Evolutionary conservation across 768 basidiomycete genomes (phyloP).

Genomic region (Termitomyces sp.): DNA sequence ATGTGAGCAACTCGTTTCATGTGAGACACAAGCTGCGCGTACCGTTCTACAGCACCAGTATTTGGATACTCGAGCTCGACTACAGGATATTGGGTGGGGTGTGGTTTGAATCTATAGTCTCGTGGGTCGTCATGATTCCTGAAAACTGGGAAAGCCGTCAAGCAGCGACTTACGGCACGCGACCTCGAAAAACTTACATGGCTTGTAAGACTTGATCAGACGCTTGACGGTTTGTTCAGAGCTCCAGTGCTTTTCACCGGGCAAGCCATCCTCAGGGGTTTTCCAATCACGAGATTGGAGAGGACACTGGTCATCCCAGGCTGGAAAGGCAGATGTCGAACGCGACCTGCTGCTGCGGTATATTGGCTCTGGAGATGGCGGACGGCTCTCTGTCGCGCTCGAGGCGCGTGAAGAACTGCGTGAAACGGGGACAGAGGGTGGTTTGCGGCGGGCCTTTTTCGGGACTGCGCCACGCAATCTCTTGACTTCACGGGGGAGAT

Average conservation of each 20-base stretch:
- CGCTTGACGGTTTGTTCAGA: constrained; percentile 58
- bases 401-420: constrained; percentile 35
- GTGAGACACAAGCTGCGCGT: constrained; percentile 10
- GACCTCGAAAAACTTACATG: constrained; percentile 40
- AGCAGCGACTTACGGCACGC: background rate
- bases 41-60: constrained; percentile 63
- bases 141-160: constrained; percentile 47
- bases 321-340: constrained; percentile 51
- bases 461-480: constrained; percentile 25
- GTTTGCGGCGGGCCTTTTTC: constrained; percentile 21
- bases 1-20: background rate
- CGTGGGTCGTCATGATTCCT: constrained; percentile 55
- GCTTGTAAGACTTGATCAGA: constrained; percentile 63
- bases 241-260: constrained; percentile 49
- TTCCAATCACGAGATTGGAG: constrained; percentile 43
- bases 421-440: constrained; percentile 26
- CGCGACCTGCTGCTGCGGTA: constrained; percentile 58
- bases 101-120: constrained; percentile 60
- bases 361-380: constrained; percentile 50
- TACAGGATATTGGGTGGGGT: constrained; percentile 55
- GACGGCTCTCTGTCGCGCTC: constrained; percentile 32
- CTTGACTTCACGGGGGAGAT: constrained; percentile 34
- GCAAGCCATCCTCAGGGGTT: constrained; percentile 42
- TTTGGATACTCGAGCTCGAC: constrained; percentile 80
- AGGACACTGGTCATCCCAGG: constrained; percentile 27